Conservation (phyloP, 257 asterid species). For the Petunia secreta region DNA sequence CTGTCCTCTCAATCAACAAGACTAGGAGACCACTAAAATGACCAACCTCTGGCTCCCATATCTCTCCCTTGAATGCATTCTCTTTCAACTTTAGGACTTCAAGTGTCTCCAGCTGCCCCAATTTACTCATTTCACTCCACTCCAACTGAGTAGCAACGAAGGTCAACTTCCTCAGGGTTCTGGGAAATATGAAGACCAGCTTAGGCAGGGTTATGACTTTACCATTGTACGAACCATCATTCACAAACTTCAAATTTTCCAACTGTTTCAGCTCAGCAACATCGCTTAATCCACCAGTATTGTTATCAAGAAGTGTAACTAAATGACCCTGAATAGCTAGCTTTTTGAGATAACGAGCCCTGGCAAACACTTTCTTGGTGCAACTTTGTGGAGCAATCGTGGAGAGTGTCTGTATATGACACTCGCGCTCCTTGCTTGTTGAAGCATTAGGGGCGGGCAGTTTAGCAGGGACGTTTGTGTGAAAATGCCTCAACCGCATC, state of each 20-base stretch:
- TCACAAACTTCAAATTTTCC: slow-evolving; percentile 34
- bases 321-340: slow-evolving; percentile 25
- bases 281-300: slow-evolving; percentile 6
- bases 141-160: slow-evolving; percentile 31
- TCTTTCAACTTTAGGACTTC: slow-evolving; percentile 29
- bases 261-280: slow-evolving; percentile 25
- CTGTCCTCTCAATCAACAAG: background rate
- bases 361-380: slow-evolving; percentile 18
- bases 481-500: slow-evolving; percentile 29
- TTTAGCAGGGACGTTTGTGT: background rate
- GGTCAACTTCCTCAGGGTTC: slow-evolving; percentile 25
- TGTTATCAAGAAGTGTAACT: too few relatives aligned
- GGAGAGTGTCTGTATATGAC: slow-evolving; percentile 29
- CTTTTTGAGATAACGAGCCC: slow-evolving; percentile 28
- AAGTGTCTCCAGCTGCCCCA: slow-evolving; percentile 36
- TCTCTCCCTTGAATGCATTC: too few relatives aligned
- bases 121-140: slow-evolving; percentile 33
- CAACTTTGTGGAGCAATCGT: slow-evolving; percentile 36
- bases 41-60: too few relatives aligned
- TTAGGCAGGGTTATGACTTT: slow-evolving; percentile 23
- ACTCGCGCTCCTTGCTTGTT: background rate
- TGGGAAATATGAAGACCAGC: slow-evolving; percentile 20
- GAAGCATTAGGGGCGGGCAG: slow-evolving; percentile 22
- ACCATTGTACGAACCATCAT: slow-evolving; percentile 24
- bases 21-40: too few relatives aligned